Base-by-base conservation (phyloP, 2,329 filamentous ascomycete genomes). In the Aspergillus pseudonomiae region DNA sequence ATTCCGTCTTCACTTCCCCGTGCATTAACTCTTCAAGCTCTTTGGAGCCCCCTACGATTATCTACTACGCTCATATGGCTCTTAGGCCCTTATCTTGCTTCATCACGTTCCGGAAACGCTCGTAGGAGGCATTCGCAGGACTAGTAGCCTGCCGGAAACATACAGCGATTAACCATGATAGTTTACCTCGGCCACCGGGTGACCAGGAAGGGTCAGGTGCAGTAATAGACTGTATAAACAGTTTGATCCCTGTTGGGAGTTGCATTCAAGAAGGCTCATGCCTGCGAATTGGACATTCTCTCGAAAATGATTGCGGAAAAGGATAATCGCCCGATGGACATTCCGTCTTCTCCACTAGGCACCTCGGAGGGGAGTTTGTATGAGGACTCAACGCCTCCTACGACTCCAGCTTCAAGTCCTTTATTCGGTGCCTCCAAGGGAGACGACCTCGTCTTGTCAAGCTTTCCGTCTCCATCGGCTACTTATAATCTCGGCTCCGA, bases 341-440 rank as follows among this genome's bases (percentile, higher is more conserved):
- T 65, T 26, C 60, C 70, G 14, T 68, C 67, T 19, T 68, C 70
- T 26, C 65, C 48, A 32, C 19, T 12, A 9, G 48, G 48, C 70
- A 61, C 66, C 4, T 65, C 70, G 0, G 71, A 73, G 36, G 65
- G 67, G 52, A 70, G 69, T 48, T 56, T 63, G 21, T 67, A 64
- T 52, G 67, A 67, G 36, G 67, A 66, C 58, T 72, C 70, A 1
- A 73, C 72, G 4, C 65, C 65, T 26, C 70, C 70, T 10, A 74
- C 72, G 14, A 74, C 70, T 19, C 70, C 72, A 4, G 68, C 68
- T 21, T 70, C 70, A n/a, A 74, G 72, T 60, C 72, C 72, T 7
- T 30, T 72, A 43, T 71, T 73, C 60, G 64, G 67, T 41, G 66
- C 72, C 11, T 68, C 71, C 21, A 65, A 67, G 28, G 61, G 63